phyloP scores from a whole-genome alignment of 768 basidiomycete genomes.

The Termitomyces sp. region DNA sequence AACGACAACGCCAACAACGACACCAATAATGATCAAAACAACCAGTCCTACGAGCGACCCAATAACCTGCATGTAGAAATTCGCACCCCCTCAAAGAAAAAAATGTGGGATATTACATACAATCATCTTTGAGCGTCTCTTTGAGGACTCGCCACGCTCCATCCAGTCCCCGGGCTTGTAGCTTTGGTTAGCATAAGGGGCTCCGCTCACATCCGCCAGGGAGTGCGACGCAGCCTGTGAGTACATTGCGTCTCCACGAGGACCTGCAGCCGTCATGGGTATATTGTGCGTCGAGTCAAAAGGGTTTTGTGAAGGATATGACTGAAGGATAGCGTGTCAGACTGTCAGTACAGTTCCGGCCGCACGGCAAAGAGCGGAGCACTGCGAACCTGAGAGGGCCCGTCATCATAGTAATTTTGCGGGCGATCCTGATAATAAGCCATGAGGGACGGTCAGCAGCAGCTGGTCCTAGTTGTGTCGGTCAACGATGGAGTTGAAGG shows the following conservation, averaged over 20 bases:
- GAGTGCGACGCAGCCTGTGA: slow-evolving; percentile 20
- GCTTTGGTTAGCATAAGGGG: slow-evolving; percentile 12
- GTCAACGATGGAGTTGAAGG: background rate
- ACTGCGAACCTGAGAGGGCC: slow-evolving; percentile 14
- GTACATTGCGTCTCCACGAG: slow-evolving; percentile 18
- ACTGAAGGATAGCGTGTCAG: background rate
- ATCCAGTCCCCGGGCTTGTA: slow-evolving; percentile 22
- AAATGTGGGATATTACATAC: slow-evolving; percentile 11
- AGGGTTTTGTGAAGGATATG: slow-evolving; percentile 15
- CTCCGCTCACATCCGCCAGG: slow-evolving; percentile 11
- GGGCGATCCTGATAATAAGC: slow-evolving; percentile 20
- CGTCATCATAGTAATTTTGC: slow-evolving; percentile 22
- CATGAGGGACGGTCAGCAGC: slow-evolving; percentile 5
- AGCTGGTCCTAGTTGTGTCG: background rate
- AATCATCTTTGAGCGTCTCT: slow-evolving; percentile 23
- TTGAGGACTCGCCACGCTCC: slow-evolving; percentile 10
- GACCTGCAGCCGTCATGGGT: slow-evolving; percentile 17
- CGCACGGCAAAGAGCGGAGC: background rate
- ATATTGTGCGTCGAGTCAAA: slow-evolving; percentile 20
- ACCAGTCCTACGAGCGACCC: slow-evolving; percentile 36
- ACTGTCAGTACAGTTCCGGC: background rate
- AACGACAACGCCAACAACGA: slow-evolving; percentile 58
- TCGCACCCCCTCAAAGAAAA: background rate
- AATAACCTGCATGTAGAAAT: slow-evolving; percentile 39
- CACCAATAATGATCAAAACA: slow-evolving; percentile 45